Evolutionary conservation across 2,329 filamentous ascomycete species (phyloP), one percentile per base, ranked within the genome.

Genomic region (Colletotrichum gloeosporioides): DNA sequence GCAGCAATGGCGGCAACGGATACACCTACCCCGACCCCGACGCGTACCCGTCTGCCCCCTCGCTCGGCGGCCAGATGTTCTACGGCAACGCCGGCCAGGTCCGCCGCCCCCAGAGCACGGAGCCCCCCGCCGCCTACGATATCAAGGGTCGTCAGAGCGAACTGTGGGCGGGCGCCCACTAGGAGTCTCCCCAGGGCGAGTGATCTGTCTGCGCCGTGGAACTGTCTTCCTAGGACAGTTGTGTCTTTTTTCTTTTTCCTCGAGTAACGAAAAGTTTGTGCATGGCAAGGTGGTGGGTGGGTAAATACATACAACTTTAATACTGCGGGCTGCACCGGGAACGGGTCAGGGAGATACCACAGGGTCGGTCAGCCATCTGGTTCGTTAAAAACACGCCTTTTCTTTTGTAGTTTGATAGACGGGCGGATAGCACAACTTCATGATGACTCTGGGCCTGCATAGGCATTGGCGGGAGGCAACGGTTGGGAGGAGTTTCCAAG

Each of bases 21-120:
- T 96, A 95, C 78, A 92, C 95, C 77, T 98, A 98, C 82, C 92
- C 94, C 9, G 98, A 98, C 79, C 94, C 95, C 0, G 95, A 98
- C 80, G 91, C 92, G 31, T 93, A 93, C 77, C 90, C 90, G 44
- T 89, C 91, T 66, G 89, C 90, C 53, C 88, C 89, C 39, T 80
- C 85, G 6, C 89, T 90, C 57, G 89, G 92, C 82, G 90, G 90
- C 39, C 92, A 94, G 80, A 92, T 95, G 87, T 96, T 96, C 83
- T 96, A 96, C 79, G 89, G 90, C 44, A 92, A 92, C 77, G 90
- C 91, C 8, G 90, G 83, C 10, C 83, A 92, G 75, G 92, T 95
- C 79, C 92, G 94, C 73, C 90, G 94, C 75, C 93, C 94, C 6
- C 93, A 94, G 79, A 95, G 94, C 88, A 92, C 94, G 4, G 94